Base-by-base conservation (phyloP, 2,329 filamentous ascomycete species). In the Blastomyces percursus region DNA sequence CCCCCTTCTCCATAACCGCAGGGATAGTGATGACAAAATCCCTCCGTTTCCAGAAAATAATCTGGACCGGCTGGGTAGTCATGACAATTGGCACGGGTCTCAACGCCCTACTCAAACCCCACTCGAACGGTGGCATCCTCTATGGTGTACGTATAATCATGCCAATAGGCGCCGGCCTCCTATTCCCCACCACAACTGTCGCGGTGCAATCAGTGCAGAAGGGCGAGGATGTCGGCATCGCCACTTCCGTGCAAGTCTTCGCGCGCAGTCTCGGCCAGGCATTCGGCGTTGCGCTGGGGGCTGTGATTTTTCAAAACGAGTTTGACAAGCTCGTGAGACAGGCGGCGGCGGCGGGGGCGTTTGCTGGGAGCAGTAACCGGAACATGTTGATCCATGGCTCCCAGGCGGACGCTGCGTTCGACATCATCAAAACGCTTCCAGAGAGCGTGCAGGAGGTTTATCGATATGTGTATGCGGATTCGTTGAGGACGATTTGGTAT, bases 31-130 rank as follows among this genome's bases (percentile, higher is more conserved):
- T 54, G 46, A 30, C 46, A 30, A 60, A 60, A 60, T 52, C 59
- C 46, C 59, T 60, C 32, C 59, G 46, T 11, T 40, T 60, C 46
- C 59, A 60, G 50, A 60, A 60, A n/a, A n/a, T 60, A 24, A 54
- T 54, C 32, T 60, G 59, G 59, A 32, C 48, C 27, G 59, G 59
- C 59, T 72, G 35, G 72, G n/a, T 16, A 27, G 7, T 60, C 46
- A 51, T 52, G 30, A 60, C 59, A 11, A 24, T 54, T 16, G 59
- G 59, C 46, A 60, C 46, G 21, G 59, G 59, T 11, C 59, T 60
- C 32, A 51, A 60, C 6, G 59, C 59, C 12, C 32, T 60, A 30
- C 21, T 60, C 16, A 60, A 51, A 30, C 59, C 59, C 14, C 32
- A 52, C 59, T 40, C 59, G 8, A 60, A 40, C 59, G 48, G 48